phyloP scores from a whole-genome alignment of 2,329 filamentous ascomycete species.

The Diaporthe humulicola region DNA sequence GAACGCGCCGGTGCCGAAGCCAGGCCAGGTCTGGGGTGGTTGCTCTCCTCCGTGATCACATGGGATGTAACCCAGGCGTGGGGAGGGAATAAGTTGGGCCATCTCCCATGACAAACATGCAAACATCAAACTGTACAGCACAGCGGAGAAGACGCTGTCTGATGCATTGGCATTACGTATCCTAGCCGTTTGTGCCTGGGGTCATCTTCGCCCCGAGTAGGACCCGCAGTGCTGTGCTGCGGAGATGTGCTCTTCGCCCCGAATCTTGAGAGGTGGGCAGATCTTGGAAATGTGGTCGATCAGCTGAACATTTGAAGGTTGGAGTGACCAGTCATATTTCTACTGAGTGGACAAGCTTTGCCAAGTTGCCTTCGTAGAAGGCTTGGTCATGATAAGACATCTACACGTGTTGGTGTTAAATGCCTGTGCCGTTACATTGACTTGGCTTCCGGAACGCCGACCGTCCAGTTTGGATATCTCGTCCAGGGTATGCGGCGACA shows the following conservation, averaged over 20 bases:
- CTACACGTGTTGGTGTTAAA: background rate
- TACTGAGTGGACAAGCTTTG: background rate
- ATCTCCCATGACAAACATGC: background rate
- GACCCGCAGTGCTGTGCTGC: background rate
- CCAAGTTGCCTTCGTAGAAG: background rate
- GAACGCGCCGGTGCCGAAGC: conserved; percentile 29
- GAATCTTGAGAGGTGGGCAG: background rate
- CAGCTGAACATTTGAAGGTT: too few relatives aligned
- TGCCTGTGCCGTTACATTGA: too few relatives aligned
- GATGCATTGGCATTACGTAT: conserved; percentile 11
- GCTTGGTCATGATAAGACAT: background rate
- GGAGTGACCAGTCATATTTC: background rate
- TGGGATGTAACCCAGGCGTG: background rate
- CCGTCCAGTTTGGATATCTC: background rate
- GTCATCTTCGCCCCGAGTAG: background rate
- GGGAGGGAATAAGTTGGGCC: background rate
- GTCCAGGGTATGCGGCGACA: background rate
- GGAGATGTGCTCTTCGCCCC: background rate
- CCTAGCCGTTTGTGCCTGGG: background rate
- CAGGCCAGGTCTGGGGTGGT: background rate
- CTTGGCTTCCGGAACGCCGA: background rate
- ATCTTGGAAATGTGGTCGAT: background rate
- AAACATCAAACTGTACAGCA: too few relatives aligned
- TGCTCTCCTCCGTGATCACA: conserved; percentile 14
- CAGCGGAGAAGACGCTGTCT: background rate